Evolutionary conservation across 2,329 filamentous ascomycete species (phyloP), one percentile per base, ranked within the genome.

Genomic region (Chrysoporthe puriensis): DNA sequence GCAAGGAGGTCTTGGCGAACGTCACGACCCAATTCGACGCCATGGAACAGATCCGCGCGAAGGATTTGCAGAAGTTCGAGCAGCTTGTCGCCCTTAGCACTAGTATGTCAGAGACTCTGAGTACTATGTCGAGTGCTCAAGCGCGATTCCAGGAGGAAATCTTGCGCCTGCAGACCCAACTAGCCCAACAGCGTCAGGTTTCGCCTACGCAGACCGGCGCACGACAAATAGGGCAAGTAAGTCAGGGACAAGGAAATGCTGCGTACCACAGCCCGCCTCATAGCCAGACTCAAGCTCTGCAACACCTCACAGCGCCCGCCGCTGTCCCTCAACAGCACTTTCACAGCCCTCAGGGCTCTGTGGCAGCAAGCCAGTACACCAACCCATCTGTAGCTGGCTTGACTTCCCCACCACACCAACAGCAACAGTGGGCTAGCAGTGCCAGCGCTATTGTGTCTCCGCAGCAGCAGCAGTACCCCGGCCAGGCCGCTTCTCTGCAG

Each of bases 51-150:
- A 79, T 80, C n/a, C 84, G 85, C 65, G 82, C 83, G 6, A 80
- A 80, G 3, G 85, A 89, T 66, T 80, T 79, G 64, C 81, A 83
- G 71, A 94, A 94, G 84, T 90, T 94, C 67, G 88, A 91, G 64
- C 87, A 92, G 73, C 83, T 95, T n/a, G 84, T 89, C 8, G 84
- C 85, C 16, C 84, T 92, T 42, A 88, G 93, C 4, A 85, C 85
- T 43, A 85, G 87, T 34, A 82, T 94, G 67, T 86, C 89, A 2
- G 87, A 90, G 70, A 92, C 89, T 57, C 84, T 95, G 34, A 86
- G 88, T 50, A 86, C 86, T 14, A 89, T 95, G 89, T 89, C 89
- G 5, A 80, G 86, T 5, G 85, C 86, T 1, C 91, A 94, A 78
- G 80, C 86, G 4, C 85, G 91, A 66, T 88, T 93, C 71, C 91